phyloP scores from a whole-genome alignment of 495 filamentous ascomycete species.

The Penicillium paxilli region DNA sequence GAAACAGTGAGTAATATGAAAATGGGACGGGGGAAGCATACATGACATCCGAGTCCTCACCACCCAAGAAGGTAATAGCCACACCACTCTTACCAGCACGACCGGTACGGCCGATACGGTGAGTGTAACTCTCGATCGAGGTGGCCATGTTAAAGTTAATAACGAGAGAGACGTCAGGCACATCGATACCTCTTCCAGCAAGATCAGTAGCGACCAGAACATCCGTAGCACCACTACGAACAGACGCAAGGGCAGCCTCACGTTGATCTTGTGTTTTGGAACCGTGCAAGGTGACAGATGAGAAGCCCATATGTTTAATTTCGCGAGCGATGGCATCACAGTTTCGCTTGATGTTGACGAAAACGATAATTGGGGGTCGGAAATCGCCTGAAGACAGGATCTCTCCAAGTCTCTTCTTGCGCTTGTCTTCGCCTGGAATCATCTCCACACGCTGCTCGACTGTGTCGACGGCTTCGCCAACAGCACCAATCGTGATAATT shows the following conservation, averaged over 20 bases:
- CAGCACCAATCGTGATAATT: conserved; percentile 92
- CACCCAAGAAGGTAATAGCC: conserved; percentile 93
- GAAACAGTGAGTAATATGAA: neutral
- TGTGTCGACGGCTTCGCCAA: conserved; percentile 97
- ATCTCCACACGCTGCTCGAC: conserved; percentile 98
- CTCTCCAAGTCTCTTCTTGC: conserved; percentile 93
- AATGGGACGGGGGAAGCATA: conserved; percentile 48
- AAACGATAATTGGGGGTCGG: conserved; percentile 92
- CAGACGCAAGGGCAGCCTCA: conserved; percentile 86
- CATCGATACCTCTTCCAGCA: conserved; percentile 97
- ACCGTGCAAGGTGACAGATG: conserved; percentile 88
- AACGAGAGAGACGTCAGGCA: conserved; percentile 89
- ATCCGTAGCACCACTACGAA: conserved; percentile 76
- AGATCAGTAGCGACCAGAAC: conserved; percentile 98
- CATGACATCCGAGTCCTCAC: conserved; percentile 89
- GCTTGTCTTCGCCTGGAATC: conserved; percentile 88
- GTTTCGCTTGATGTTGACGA: conserved; percentile 99
- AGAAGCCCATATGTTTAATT: conserved; percentile 93
- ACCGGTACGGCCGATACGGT: conserved; percentile 96
- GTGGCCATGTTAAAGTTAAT: conserved; percentile 99
- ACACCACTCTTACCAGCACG: conserved; percentile 98
- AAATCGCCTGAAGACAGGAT: conserved; percentile 87
- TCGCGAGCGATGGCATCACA: conserved; percentile 94
- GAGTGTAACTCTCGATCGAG: conserved; percentile 93
- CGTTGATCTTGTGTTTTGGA: conserved; percentile 97